Evolutionary conservation across 164 flowering plant genomes (phyloP), one percentile per base, ranked within the genome.

Genomic region (Pachysandra terminalis): DNA sequence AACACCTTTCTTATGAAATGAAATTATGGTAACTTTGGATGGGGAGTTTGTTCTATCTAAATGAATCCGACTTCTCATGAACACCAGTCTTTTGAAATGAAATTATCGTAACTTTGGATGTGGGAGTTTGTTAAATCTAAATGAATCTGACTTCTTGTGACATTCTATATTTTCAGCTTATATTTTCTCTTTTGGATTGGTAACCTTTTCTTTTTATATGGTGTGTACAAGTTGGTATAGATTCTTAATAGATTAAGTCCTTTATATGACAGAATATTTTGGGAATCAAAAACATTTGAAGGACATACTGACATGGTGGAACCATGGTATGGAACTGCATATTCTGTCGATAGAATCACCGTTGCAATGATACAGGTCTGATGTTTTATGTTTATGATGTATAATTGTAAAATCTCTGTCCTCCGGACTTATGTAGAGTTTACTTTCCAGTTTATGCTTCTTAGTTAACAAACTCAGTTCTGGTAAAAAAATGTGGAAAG

Each of bases 301-400:
- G 96, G 97, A 23, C 75, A 71, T 25, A 85, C 93, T n/a, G 79
- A 82, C 78, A 82, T 70, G 86, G 82, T 80, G 65, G 99, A 95
- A 76, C 97, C 97, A 66, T 95, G 99, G 99, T 95, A 95, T 82
- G 88, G 86, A 74, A 89, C 97, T 74, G 82, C 87, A 51, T 95
- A 92, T 76, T 80, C 90, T 60, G 67, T 87, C 4, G 88, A 88
- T 81, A 88, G 80, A 71, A 73, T 92, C 54, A 63, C 78, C 45
- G 61, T 26, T 69, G 70, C 82, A 41, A 60, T 65, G 52, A 85
- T 95, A 78, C 86, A 90, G 99, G 99, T 92, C 26, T 69, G 78
- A 40, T 17, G 15, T 25, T 22, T 22, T 64, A n/a, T 23, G 25
- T 58, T 62, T 51, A 61, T 56, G 58, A 56, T 52, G 9, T 52